Conservation (phyloP, 495 filamentous ascomycete genomes). For the Tuber melanosporum region DNA sequence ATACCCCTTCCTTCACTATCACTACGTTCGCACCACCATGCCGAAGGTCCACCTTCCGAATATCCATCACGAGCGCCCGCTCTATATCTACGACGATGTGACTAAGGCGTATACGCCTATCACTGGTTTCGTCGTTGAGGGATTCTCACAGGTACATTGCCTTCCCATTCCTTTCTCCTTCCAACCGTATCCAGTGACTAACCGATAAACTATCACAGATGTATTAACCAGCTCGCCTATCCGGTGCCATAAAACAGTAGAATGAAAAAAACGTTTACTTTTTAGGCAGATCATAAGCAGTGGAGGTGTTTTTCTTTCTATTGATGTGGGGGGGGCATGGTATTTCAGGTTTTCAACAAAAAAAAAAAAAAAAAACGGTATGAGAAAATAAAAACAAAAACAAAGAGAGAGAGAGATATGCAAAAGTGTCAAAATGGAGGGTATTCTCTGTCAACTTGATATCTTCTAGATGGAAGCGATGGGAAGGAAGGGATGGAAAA, state of each 20-base stretch:
- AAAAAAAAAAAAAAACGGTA: background rate
- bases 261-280: background rate
- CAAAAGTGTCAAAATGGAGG: background rate
- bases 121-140: background rate
- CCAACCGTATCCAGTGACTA: background rate
- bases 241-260: background rate
- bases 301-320: background rate
- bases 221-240: background rate
- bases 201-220: background rate
- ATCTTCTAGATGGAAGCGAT: background rate
- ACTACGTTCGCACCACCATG: background rate
- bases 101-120: background rate
- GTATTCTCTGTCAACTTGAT: background rate
- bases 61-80: background rate
- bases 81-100: background rate
- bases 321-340: too few species aligned
- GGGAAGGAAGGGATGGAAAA: background rate
- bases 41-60: background rate
- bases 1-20: background rate
- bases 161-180: background rate
- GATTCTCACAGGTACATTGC: background rate
- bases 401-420: background rate
- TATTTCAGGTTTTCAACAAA: background rate
- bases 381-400: background rate
- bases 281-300: background rate